Evolutionary conservation across 345 rosid species (phyloP).

Genomic region (Viola odorata): DNA sequence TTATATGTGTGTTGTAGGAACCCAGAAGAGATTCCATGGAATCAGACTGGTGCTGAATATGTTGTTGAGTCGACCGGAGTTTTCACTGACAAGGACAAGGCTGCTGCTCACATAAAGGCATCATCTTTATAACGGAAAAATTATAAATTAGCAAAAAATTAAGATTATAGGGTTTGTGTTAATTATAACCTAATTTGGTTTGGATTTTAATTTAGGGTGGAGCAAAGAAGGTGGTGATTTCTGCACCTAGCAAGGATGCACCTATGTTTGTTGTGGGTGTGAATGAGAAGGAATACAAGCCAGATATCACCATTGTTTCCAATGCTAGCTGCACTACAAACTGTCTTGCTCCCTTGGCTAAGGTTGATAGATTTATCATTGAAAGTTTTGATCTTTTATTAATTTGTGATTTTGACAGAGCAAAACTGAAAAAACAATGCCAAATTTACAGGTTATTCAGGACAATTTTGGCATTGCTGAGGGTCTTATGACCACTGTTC

Average conservation of each 20-base stretch:
- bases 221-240: constrained; percentile 60
- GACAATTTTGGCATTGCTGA: constrained; percentile 62
- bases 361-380: constrained; percentile 27
- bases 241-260: constrained; percentile 63
- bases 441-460: constrained; percentile 39
- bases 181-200: neutral
- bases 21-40: constrained; percentile 75
- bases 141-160: neutral
- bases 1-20: constrained; percentile 26
- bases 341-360: constrained; percentile 71
- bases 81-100: constrained; percentile 67
- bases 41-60: constrained; percentile 49
- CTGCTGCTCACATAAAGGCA: constrained; percentile 69
- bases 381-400: neutral
- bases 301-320: constrained; percentile 46
- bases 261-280: constrained; percentile 77
- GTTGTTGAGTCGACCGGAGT: constrained; percentile 69
- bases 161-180: neutral
- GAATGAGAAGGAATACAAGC: constrained; percentile 50
- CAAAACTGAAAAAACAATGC: too few species aligned
- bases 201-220: constrained; percentile 38
- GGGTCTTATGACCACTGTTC: constrained; percentile 80
- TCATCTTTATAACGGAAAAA: too few species aligned
- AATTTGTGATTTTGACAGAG: neutral
- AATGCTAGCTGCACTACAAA: constrained; percentile 83